Percentiles rank a stretch among this genome's conserved stretches.
Evolutionary conservation across 148 eudicot species (phyloP).

Genomic region (Spergularia marina): DNA sequence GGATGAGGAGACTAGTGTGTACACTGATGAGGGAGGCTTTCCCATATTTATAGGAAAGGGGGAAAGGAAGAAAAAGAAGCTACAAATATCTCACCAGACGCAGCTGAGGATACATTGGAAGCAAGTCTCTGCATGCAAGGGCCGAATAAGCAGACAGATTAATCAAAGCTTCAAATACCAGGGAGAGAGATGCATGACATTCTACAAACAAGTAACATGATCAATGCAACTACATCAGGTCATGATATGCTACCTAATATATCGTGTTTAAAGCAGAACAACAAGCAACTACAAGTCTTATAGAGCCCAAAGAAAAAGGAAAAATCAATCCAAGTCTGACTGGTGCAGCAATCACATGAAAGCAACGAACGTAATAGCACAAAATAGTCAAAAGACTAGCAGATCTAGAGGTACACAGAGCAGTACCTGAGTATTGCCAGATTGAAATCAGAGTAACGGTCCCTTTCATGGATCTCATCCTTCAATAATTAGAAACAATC

Average conservation of each 20-base stretch:
- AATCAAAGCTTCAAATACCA: slow-evolving; percentile 21
- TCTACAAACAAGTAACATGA: slow-evolving; percentile 21
- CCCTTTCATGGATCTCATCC: slow-evolving; percentile 99
- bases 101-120: slow-evolving; percentile 71
- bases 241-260: not conserved
- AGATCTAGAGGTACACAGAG: not conserved
- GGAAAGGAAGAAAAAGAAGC: too few species aligned
- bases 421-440: slow-evolving; percentile 86
- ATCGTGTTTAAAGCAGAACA: not conserved
- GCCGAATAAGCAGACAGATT: slow-evolving; percentile 25
- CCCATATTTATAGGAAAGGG: not conserved
- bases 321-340: not conserved
- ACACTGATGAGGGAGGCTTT: not conserved
- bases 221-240: slow-evolving; percentile 17
- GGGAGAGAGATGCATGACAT: slow-evolving; percentile 17
- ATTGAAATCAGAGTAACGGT: slow-evolving; percentile 82
- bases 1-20: slow-evolving; percentile 17
- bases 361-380: not conserved
- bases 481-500: slow-evolving; percentile 26
- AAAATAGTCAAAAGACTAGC: not conserved
- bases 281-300: not conserved
- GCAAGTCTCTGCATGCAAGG: slow-evolving; percentile 80
- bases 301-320: not conserved
- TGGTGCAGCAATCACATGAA: not conserved
- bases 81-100: slow-evolving; percentile 56